Conservation (phyloP, 306 rosid species). For the Adenanthera pavonina region DNA sequence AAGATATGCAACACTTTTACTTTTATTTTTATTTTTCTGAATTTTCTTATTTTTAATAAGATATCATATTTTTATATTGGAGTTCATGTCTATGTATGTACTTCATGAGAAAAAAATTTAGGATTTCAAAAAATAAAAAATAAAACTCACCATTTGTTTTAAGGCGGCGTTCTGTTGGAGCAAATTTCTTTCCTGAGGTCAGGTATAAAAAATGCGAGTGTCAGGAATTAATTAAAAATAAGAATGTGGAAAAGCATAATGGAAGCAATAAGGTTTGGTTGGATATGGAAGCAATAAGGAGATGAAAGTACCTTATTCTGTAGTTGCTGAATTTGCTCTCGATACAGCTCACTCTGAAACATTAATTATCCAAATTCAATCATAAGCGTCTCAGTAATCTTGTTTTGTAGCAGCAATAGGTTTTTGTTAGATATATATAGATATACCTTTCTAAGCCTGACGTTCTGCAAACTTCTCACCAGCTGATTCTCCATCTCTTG, state of each 20-base stretch:
- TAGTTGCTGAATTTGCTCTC: constrained; percentile 47
- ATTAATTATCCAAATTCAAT: neutral
- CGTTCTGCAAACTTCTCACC: constrained; percentile 45
- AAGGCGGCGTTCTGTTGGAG: constrained; percentile 51
- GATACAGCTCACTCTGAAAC: constrained; percentile 49
- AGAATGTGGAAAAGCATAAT: neutral
- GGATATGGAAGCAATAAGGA: neutral
- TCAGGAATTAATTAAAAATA: neutral
- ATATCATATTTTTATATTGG: neutral
- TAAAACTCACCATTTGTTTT: constrained; percentile 46
- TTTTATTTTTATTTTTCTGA: too few species aligned
- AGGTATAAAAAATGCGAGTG: neutral
- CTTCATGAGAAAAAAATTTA: too few species aligned
- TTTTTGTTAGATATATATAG: too few species aligned
- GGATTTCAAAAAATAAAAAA: neutral
- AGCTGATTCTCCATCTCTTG: constrained; percentile 50
- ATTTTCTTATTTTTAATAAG: neutral
- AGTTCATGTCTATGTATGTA: too few species aligned
- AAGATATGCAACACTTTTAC: too few species aligned
- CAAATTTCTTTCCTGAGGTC: constrained; percentile 59
- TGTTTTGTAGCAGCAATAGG: neutral
- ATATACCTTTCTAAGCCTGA: constrained; percentile 63
- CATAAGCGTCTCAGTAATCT: neutral
- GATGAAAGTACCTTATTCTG: constrained; percentile 48
- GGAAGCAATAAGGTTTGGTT: neutral